Conservation (phyloP, 345 rosid species). For the Eucalyptus decipiens region DNA sequence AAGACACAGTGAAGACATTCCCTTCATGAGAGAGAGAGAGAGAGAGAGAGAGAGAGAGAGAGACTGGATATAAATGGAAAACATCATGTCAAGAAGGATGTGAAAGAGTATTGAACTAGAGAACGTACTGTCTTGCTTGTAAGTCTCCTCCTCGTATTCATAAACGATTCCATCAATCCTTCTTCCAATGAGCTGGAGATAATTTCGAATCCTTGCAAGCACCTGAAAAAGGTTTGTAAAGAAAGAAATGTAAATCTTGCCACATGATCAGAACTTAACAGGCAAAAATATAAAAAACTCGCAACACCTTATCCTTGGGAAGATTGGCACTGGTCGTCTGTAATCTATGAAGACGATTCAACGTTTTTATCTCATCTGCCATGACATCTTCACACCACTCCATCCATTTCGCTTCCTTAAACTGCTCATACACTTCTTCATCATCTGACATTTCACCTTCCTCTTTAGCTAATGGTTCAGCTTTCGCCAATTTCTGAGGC, state of each 20-base stretch:
- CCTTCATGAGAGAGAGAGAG: background rate
- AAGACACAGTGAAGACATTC: background rate
- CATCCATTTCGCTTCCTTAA: conserved; percentile 99
- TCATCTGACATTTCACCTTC: conserved; percentile 99
- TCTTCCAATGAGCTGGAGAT: conserved; percentile 82
- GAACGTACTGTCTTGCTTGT: conserved; percentile 83
- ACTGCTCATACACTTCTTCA: conserved; percentile 92
- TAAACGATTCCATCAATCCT: conserved; percentile 76
- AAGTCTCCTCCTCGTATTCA: conserved; percentile 50
- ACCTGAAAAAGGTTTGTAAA: conserved; percentile 29
- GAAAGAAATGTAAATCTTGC: background rate
- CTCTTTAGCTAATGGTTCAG: conserved; percentile 77
- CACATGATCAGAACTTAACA: background rate
- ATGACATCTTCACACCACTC: conserved; percentile 99
- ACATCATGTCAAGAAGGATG: background rate
- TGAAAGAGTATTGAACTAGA: background rate
- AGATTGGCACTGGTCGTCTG: conserved; percentile 97
- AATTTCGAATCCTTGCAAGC: conserved; percentile 84
- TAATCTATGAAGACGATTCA: conserved; percentile 65
- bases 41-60: background rate
- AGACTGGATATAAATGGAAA: background rate
- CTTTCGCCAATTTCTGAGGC: conserved; percentile 48
- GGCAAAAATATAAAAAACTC: background rate
- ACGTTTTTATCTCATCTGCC: conserved; percentile 71
- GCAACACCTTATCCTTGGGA: conserved; percentile 78